Percentiles rank a stretch among this genome's conserved stretches.
Evolutionary conservation across 345 rosid genomes (phyloP).

Genomic region (Hirschfeldia incana): DNA sequence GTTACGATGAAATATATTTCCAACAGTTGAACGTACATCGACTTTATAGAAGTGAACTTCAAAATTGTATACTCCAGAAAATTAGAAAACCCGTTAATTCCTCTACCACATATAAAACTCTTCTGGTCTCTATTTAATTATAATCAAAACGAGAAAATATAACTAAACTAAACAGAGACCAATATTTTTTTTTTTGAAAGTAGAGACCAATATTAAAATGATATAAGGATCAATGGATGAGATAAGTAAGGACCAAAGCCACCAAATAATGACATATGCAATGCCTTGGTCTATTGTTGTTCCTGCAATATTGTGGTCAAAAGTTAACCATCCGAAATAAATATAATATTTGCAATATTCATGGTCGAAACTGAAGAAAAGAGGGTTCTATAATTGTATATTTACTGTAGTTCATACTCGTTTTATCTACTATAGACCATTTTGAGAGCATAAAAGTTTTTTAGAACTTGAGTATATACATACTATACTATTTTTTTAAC

Average conservation of each 20-base stretch:
- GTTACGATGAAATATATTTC: slow-evolving; percentile 29
- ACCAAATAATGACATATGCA: slow-evolving; percentile 77
- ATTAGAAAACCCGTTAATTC: slow-evolving; percentile 15
- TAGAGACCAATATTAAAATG: slow-evolving; percentile 26
- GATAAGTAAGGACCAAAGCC: slow-evolving; percentile 85
- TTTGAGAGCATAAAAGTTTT: not conserved
- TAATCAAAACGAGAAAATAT: slow-evolving; percentile 1
- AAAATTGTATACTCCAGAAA: slow-evolving; percentile 23
- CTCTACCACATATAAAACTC: not conserved
- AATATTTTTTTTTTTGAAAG: not conserved
- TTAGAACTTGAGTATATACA: not conserved
- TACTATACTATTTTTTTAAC: not conserved
- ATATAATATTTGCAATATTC: not conserved
- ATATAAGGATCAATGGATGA: slow-evolving; percentile 52
- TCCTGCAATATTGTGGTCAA: slow-evolving; percentile 49
- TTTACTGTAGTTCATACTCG: not conserved
- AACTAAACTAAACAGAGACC: slow-evolving; percentile 36
- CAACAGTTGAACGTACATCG: slow-evolving; percentile 23
- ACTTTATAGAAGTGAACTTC: slow-evolving; percentile 15
- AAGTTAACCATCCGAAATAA: not conserved
- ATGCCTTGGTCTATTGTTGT: slow-evolving; percentile 87
- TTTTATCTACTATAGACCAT: not conserved
- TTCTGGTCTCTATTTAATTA: slow-evolving; percentile 27
- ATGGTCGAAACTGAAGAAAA: not conserved
- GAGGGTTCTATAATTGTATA: not conserved